A percentile compares a stretch with the other conserved stretches of the same genome.
Evolutionary conservation across 768 basidiomycete genomes (phyloP).

Genomic region (Candolleomyces efflorescens): DNA sequence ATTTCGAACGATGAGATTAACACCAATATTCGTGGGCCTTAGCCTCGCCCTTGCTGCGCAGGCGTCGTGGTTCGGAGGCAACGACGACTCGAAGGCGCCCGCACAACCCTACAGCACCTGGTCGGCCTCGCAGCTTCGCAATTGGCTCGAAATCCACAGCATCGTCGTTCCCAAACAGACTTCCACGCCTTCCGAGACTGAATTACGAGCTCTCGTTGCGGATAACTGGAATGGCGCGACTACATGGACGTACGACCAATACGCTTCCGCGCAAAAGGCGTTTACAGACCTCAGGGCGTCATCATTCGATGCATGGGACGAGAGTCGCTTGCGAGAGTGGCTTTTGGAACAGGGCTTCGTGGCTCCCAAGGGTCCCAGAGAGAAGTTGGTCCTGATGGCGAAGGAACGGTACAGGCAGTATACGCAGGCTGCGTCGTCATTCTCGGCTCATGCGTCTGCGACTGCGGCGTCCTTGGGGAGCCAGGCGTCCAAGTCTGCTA

Average conservation of each 20-base stretch:
- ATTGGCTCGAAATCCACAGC: constrained; percentile 67
- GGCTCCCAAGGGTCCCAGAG: constrained; percentile 71
- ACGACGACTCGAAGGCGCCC: constrained; percentile 24
- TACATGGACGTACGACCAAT: constrained; percentile 62
- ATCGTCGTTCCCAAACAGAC: constrained; percentile 46
- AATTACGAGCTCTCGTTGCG: constrained; percentile 46
- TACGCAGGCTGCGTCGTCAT: constrained; percentile 53
- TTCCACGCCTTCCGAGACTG: constrained; percentile 31
- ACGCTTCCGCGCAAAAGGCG: constrained; percentile 54
- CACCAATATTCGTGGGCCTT: constrained; percentile 7
- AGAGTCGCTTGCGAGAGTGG: constrained; percentile 75
- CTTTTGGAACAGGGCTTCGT: constrained; percentile 86
- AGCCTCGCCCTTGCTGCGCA: constrained; percentile 30
- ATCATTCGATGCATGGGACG: constrained; percentile 80
- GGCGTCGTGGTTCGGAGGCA: constrained; percentile 50
- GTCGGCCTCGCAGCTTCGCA: constrained; percentile 58
- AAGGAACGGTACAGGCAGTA: constrained; percentile 65
- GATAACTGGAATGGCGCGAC: constrained; percentile 55
- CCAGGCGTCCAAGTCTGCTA: constrained; percentile 36
- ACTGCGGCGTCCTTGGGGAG: constrained; percentile 9
- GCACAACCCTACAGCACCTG: constrained; percentile 40
- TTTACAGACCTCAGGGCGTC: constrained; percentile 57
- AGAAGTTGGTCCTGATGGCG: constrained; percentile 76
- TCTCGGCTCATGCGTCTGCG: constrained; percentile 43
- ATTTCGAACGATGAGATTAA: constrained; percentile 1